Evolutionary conservation across 495 filamentous ascomycete species (phyloP).

Genomic region (Aspergillus sparsus): DNA sequence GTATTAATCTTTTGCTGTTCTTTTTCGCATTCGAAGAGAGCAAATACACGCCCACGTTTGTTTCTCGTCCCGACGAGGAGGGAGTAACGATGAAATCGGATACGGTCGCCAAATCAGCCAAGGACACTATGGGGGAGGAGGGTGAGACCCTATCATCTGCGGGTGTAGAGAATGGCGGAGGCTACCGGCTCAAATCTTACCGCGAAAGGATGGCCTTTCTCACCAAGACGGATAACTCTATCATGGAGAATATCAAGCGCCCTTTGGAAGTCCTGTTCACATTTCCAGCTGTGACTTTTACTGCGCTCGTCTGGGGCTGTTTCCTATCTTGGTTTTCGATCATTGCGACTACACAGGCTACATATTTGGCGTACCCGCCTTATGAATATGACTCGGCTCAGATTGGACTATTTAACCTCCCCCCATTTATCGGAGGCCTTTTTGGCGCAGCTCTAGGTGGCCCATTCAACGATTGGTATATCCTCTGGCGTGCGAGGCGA

Average conservation of each 20-base stretch:
- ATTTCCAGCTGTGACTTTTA: constrained; percentile 34
- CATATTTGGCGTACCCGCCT: constrained; percentile 29
- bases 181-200: constrained; percentile 24
- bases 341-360: constrained; percentile 29
- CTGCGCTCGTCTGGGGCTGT: constrained; percentile 31
- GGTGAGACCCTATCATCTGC: neutral
- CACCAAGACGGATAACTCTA: constrained; percentile 28
- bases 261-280: neutral
- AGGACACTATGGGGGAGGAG: neutral
- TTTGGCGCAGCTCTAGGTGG: constrained; percentile 33
- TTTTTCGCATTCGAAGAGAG: constrained; percentile 48
- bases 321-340: constrained; percentile 33
- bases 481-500: constrained; percentile 29
- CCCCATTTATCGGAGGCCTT: constrained; percentile 33
- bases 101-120: neutral
- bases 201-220: constrained; percentile 30
- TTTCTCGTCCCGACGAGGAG: neutral
- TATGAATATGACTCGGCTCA: constrained; percentile 37
- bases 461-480: constrained; percentile 34
- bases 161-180: neutral
- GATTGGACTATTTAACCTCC: constrained; percentile 38
- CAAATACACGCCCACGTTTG: constrained; percentile 26
- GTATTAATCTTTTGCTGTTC: constrained; percentile 35
- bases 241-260: constrained; percentile 14
- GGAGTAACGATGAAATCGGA: neutral